These are phyloP conservation scores for Nematocida parisii DNA, from an alignment of 371 early-diverging fungal genomes.

Conservation along the genomic window DNA sequence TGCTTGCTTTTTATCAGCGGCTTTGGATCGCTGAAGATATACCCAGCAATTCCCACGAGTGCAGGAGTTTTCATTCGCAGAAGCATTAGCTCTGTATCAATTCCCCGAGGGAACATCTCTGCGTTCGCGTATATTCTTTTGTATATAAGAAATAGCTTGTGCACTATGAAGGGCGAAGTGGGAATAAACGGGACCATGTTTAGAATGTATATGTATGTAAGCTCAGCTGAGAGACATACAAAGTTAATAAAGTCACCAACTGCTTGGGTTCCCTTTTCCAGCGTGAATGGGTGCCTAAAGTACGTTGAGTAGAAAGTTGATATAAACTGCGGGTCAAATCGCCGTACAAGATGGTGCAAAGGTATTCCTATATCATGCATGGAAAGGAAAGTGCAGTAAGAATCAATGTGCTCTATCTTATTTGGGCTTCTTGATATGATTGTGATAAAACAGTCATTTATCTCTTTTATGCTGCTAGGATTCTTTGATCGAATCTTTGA, in stretches of 20 bases:
- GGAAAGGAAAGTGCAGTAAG: conserved; percentile 50
- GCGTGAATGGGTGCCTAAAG: conserved; percentile 59
- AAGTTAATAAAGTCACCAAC: conserved; percentile 59
- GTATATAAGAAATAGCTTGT: conserved; percentile 56
- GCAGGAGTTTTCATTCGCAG: conserved; percentile 58
- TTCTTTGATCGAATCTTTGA: conserved; percentile 39
- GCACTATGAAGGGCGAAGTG: conserved; percentile 47
- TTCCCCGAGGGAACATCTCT: conserved; percentile 37
- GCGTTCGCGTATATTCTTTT: conserved; percentile 57
- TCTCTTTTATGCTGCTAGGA: conserved; percentile 25
- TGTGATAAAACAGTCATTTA: conserved; percentile 43
- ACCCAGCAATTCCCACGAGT: conserved; percentile 53
- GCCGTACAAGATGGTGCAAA: conserved; percentile 45
- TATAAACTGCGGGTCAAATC: conserved; percentile 59
- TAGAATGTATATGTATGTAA: conserved; percentile 55
- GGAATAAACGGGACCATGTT: conserved; percentile 60
- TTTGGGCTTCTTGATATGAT: conserved; percentile 47
- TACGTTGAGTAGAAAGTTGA: conserved; percentile 57
- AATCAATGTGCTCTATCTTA: conserved; percentile 57
- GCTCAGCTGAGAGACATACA: conserved; percentile 47
- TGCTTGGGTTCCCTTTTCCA: conserved; percentile 56
- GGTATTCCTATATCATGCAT: conserved; percentile 54
- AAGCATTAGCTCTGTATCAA: conserved; percentile 47
- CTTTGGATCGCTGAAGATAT: conserved; percentile 58
- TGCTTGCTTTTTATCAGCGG: conserved; percentile 40